phyloP scores from a whole-genome alignment of 768 basidiomycete genomes.

The Russula ochroleuca region DNA sequence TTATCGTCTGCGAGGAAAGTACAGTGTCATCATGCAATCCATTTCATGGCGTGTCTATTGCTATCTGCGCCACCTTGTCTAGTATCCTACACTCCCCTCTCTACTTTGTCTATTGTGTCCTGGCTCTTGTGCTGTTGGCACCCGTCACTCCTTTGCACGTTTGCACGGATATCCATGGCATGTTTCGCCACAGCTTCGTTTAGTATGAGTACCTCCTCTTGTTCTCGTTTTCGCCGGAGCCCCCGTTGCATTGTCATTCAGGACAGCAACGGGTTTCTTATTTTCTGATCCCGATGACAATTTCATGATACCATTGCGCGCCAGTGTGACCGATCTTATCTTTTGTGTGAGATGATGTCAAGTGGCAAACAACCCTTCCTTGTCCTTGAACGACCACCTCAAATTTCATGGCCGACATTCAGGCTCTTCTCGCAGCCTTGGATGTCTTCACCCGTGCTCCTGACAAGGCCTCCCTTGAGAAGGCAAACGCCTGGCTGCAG shows the following conservation, averaged over 20 bases:
- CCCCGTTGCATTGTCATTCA: conserved; percentile 8
- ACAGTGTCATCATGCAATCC: conserved; percentile 33
- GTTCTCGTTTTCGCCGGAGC: conserved; percentile 27
- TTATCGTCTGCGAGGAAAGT: conserved; percentile 30
- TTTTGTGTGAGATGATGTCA: conserved; percentile 15
- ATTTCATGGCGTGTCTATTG: conserved; percentile 35
- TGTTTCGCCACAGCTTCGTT: conserved; percentile 21
- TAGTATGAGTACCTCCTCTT: conserved; percentile 26
- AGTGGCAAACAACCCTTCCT: background rate
- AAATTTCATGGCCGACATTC: conserved; percentile 57
- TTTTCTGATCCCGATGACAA: conserved; percentile 26
- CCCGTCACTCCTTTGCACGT: conserved; percentile 23
- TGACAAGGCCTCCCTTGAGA: conserved; percentile 76
- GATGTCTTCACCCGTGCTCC: conserved; percentile 78
- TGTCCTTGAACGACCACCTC: conserved; percentile 8
- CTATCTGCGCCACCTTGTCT: conserved; percentile 39
- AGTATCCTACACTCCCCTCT: conserved; percentile 45
- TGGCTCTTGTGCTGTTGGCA: conserved; percentile 26
- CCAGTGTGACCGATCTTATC: conserved; percentile 10
- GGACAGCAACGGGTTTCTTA: conserved; percentile 11
- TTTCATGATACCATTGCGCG: conserved; percentile 29
- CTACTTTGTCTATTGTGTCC: conserved; percentile 29
- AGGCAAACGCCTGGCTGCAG: conserved; percentile 92
- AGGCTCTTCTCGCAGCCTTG: conserved; percentile 69
- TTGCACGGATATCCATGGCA: conserved; percentile 29